Conservation (phyloP, 1,284 basidiomycete species). For the Naganishia sp. region DNA sequence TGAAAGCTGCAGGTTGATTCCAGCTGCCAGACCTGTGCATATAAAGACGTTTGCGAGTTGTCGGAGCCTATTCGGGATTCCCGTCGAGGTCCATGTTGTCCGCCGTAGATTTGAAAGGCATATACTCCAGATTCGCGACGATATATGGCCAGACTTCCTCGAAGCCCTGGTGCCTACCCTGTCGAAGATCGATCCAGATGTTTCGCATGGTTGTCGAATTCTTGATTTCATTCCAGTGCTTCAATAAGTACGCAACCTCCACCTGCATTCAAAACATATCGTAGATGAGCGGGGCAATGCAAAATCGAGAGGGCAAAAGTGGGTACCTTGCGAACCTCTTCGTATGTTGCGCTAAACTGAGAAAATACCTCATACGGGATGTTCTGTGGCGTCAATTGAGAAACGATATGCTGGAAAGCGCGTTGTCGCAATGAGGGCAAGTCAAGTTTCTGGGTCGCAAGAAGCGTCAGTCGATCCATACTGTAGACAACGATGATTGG, state of each 20-base stretch:
- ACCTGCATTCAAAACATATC: slow-evolving; percentile 56
- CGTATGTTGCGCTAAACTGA: slow-evolving; percentile 76
- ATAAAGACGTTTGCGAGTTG: not conserved
- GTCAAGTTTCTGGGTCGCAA: slow-evolving; percentile 56
- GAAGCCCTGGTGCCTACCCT: slow-evolving; percentile 77
- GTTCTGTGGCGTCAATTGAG: slow-evolving; percentile 72
- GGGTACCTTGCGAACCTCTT: slow-evolving; percentile 73
- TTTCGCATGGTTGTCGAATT: slow-evolving; percentile 74
- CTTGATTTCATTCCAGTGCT: slow-evolving; percentile 79
- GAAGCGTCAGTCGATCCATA: not conserved
- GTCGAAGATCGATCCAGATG: slow-evolving; percentile 78
- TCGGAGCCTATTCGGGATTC: too few species aligned
- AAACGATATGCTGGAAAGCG: slow-evolving; percentile 67
- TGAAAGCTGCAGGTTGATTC: too few species aligned
- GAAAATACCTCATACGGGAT: slow-evolving; percentile 85
- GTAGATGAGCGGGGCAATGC: not conserved
- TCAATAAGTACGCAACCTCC: slow-evolving; percentile 73
- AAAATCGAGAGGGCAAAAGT: too few species aligned
- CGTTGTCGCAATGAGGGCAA: slow-evolving; percentile 48
- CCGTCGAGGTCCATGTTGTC: not conserved
- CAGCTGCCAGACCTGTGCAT: not conserved
- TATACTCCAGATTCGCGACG: slow-evolving; percentile 26
- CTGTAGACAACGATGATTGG: not conserved
- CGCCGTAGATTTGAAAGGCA: not conserved
- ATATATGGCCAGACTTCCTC: slow-evolving; percentile 45